These are phyloP conservation scores for Colletotrichum eleusines DNA, from an alignment of 2,329 filamentous ascomycete species.

Conservation along the genomic window DNA sequence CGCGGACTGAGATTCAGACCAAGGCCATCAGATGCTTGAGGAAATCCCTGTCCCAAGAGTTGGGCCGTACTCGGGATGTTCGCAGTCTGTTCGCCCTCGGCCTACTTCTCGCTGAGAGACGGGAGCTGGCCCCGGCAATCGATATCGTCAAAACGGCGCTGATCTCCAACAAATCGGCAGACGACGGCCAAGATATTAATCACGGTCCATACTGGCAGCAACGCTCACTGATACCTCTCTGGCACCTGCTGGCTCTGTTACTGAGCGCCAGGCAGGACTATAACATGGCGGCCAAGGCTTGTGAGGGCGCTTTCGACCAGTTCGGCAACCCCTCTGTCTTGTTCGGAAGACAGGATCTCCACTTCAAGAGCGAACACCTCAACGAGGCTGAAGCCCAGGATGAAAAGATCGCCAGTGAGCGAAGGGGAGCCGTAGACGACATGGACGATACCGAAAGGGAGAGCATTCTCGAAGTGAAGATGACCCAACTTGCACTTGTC, in stretches of 20 bases:
- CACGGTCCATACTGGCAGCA: slow-evolving; percentile 71
- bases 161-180: slow-evolving; percentile 65
- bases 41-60: slow-evolving; percentile 76
- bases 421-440: slow-evolving; percentile 74
- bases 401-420: slow-evolving; percentile 45
- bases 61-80: slow-evolving; percentile 75
- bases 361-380: slow-evolving; percentile 75
- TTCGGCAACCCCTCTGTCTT: slow-evolving; percentile 79
- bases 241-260: slow-evolving; percentile 90
- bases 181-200: slow-evolving; percentile 57
- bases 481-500: slow-evolving; percentile 88
- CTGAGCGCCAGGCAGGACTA: slow-evolving; percentile 90
- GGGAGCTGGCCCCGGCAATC: slow-evolving; percentile 84
- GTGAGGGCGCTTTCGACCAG: slow-evolving; percentile 91
- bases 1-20: slow-evolving; percentile 78
- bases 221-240: slow-evolving; percentile 79
- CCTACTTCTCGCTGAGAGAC: slow-evolving; percentile 87
- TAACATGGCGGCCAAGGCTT: slow-evolving; percentile 81
- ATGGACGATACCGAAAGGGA: slow-evolving; percentile 90
- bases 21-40: slow-evolving; percentile 83
- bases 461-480: slow-evolving; percentile 91
- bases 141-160: slow-evolving; percentile 84
- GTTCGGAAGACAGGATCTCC: slow-evolving; percentile 71
- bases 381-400: slow-evolving; percentile 62
- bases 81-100: slow-evolving; percentile 85